phyloP scores from a whole-genome alignment of 805 yeast genomes.

The Dipodascus geniculatus region DNA sequence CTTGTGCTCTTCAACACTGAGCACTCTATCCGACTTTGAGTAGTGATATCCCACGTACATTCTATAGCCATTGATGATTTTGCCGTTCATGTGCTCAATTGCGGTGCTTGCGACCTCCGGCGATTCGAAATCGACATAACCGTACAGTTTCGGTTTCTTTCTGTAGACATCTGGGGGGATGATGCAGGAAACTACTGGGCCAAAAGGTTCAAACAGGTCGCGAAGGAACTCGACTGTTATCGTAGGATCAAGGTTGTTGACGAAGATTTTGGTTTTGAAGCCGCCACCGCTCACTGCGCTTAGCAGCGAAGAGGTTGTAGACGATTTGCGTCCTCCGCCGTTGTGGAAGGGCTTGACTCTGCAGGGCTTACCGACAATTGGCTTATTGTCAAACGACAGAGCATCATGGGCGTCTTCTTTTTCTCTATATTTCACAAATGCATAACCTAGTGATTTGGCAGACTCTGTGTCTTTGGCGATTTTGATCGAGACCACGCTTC shows the following conservation, averaged over 20 bases:
- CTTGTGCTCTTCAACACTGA: slow-evolving; percentile 34
- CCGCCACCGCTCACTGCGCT: background rate
- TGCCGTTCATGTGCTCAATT: slow-evolving; percentile 41
- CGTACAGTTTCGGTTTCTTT: slow-evolving; percentile 37
- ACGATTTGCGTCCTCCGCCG: background rate
- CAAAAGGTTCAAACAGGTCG: slow-evolving; percentile 41
- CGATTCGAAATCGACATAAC: slow-evolving; percentile 53
- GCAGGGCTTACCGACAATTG: background rate
- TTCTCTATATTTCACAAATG: slow-evolving; percentile 60
- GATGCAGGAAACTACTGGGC: slow-evolving; percentile 38
- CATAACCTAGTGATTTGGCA: slow-evolving; percentile 82
- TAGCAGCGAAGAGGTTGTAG: background rate
- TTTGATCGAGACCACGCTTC: slow-evolving; percentile 78
- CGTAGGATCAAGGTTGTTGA: slow-evolving; percentile 43
- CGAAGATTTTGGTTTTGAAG: slow-evolving; percentile 45
- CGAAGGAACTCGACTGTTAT: slow-evolving; percentile 40
- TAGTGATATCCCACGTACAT: slow-evolving; percentile 50
- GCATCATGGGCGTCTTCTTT: slow-evolving; percentile 2
- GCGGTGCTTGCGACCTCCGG: slow-evolving; percentile 53
- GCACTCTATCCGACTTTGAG: slow-evolving; percentile 48
- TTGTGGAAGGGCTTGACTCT: background rate
- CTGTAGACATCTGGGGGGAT: slow-evolving; percentile 37
- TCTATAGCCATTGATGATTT: slow-evolving; percentile 19
- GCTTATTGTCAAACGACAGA: background rate
- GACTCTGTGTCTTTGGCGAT: slow-evolving; percentile 86